Conservation (phyloP, 805 yeast genomes). For the Candida manassasensis region DNA sequence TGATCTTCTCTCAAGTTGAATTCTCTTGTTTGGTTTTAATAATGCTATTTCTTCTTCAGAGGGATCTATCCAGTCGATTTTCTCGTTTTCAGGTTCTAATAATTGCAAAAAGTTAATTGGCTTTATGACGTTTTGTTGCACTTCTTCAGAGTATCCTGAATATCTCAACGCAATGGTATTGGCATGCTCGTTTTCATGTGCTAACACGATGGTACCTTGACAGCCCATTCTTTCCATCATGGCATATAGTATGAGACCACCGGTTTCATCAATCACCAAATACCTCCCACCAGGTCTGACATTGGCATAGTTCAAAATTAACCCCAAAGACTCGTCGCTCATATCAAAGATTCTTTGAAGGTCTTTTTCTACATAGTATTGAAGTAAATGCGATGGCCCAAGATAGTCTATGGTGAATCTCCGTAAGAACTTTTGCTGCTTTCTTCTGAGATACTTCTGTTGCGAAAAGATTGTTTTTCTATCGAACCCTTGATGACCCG, state of each 20-base stretch:
- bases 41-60: conserved; percentile 49
- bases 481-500: conserved; percentile 80
- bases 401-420: conserved; percentile 78
- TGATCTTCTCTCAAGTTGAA: conserved; percentile 63
- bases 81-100: conserved; percentile 67
- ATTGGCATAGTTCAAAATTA: conserved; percentile 73
- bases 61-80: conserved; percentile 42
- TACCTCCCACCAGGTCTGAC: conserved; percentile 88
- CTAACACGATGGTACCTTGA: conserved; percentile 57
- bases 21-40: conserved; percentile 55
- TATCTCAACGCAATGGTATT: conserved; percentile 67
- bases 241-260: conserved; percentile 82
- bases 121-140: conserved; percentile 52
- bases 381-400: conserved; percentile 64
- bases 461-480: conserved; percentile 87
- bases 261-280: conserved; percentile 87
- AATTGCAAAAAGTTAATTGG: conserved; percentile 76
- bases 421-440: conserved; percentile 85
- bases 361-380: conserved; percentile 75
- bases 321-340: conserved; percentile 79
- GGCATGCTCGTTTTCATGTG: conserved; percentile 93
- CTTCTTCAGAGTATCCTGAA: conserved; percentile 56
- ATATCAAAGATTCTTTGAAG: conserved; percentile 67
- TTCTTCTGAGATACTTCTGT: conserved; percentile 85
- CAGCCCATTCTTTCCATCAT: conserved; percentile 91